A percentile compares a stretch with the other conserved stretches of the same genome.
These are phyloP conservation scores for Mucor irregularis DNA, from an alignment of 371 early-diverging fungal species.

Conservation along the genomic window DNA sequence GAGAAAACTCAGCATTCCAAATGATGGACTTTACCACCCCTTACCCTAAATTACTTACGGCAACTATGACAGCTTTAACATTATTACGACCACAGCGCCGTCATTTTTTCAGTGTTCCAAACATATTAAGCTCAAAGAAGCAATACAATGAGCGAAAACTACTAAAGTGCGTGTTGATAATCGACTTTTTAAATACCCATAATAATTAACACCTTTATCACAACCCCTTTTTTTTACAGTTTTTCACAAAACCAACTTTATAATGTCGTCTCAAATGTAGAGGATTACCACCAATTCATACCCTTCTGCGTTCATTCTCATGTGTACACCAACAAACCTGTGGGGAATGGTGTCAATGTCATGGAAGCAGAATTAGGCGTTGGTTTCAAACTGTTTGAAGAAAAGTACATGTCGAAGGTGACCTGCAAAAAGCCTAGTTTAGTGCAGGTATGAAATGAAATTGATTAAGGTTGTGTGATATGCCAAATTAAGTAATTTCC, in stretches of 20 bases:
- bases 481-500: not conserved
- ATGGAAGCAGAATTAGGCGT: conserved; percentile 75
- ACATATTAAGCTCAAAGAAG: conserved; percentile 27
- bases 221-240: conserved; percentile 20
- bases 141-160: conserved; percentile 33
- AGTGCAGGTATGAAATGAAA: conserved; percentile 46
- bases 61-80: conserved; percentile 7
- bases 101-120: conserved; percentile 27
- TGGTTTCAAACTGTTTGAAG: conserved; percentile 73
- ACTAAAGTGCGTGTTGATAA: conserved; percentile 23
- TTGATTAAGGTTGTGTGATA: not conserved
- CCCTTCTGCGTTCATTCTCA: conserved; percentile 76
- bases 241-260: conserved; percentile 78
- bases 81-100: conserved; percentile 18
- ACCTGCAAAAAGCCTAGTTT: conserved; percentile 58
- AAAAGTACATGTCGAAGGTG: conserved; percentile 77
- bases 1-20: too few species aligned
- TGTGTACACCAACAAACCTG: conserved; percentile 44
- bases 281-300: conserved; percentile 73
- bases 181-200: not conserved
- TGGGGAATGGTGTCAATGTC: conserved; percentile 13
- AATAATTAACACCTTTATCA: conserved; percentile 2
- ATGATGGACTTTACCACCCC: not conserved
- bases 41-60: not conserved
- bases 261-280: conserved; percentile 74